These are phyloP conservation scores for Aspergillus hancockii DNA, from an alignment of 495 filamentous ascomycete species.

Conservation along the genomic window DNA sequence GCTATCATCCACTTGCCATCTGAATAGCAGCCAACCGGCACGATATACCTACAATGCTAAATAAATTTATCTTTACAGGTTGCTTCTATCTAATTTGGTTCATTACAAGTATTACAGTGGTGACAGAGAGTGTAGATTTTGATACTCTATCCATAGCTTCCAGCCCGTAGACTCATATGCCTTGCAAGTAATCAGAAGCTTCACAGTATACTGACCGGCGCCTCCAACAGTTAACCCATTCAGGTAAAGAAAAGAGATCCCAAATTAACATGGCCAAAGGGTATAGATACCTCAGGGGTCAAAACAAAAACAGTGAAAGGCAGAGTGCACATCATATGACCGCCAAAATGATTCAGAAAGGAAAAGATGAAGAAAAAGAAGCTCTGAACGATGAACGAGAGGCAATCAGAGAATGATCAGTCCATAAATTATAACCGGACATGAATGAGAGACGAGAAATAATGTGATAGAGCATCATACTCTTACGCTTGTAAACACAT, in stretches of 20 bases:
- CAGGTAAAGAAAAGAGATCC: conserved; percentile 8
- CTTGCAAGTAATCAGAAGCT: conserved; percentile 5
- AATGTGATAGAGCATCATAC: conserved; percentile 33
- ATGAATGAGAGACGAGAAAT: conserved; percentile 43
- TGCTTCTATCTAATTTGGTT: background rate
- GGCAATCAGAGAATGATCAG: conserved; percentile 21
- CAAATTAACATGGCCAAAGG: conserved; percentile 10
- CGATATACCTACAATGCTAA: background rate
- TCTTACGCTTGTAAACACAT: conserved; percentile 35
- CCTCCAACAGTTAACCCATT: conserved; percentile 10
- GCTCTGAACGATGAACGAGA: conserved; percentile 20
- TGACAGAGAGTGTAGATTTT: conserved; percentile 22
- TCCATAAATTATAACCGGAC: conserved; percentile 31
- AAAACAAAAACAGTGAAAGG: conserved; percentile 20
- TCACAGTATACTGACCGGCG: conserved; percentile 12
- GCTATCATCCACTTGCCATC: background rate
- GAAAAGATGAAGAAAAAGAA: conserved; percentile 20
- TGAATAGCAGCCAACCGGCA: background rate
- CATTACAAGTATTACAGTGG: background rate
- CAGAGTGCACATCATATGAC: conserved; percentile 18
- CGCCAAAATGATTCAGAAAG: conserved; percentile 10
- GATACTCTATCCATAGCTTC: conserved; percentile 13
- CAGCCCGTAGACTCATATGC: conserved; percentile 3
- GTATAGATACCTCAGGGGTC: conserved; percentile 12
- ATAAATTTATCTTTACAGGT: too few relatives aligned